These are phyloP conservation scores for Parastagonospora avenae DNA, from an alignment of 2,329 filamentous ascomycete species.

Conservation along the genomic window DNA sequence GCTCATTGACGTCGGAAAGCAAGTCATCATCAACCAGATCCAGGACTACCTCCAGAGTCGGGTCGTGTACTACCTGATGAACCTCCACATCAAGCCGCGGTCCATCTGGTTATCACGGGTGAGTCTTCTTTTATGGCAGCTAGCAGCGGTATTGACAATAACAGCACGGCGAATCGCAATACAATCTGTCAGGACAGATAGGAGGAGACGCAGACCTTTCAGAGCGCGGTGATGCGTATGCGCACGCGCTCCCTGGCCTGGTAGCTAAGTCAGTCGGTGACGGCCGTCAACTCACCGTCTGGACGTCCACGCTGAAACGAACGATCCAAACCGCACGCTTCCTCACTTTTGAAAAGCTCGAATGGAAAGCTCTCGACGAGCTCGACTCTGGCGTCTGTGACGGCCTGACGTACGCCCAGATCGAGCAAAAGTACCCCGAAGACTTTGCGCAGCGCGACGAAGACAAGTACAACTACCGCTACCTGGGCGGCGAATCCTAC, in stretches of 20 bases:
- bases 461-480: constrained; percentile 99
- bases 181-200: constrained; percentile 88
- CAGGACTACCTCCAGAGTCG: constrained; percentile 95
- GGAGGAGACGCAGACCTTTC: constrained; percentile 91
- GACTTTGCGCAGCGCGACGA: constrained; percentile 95
- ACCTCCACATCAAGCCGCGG: constrained; percentile 93
- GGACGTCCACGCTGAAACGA: constrained; percentile 77
- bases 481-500: constrained; percentile 93
- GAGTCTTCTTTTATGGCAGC: constrained; percentile 46
- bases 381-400: constrained; percentile 97
- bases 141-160: constrained; percentile 16
- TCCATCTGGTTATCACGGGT: constrained; percentile 96
- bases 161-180: constrained; percentile 92
- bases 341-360: constrained; percentile 90
- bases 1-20: constrained; percentile 92
- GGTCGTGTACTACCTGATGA: constrained; percentile 98
- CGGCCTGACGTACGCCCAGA: constrained; percentile 93
- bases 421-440: constrained; percentile 87
- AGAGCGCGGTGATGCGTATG: constrained; percentile 84
- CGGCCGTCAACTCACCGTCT: constrained; percentile 68
- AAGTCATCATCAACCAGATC: constrained; percentile 97
- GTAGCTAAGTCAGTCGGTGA: constrained; percentile 87
- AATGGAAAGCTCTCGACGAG: constrained; percentile 98
- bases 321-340: constrained; percentile 91
- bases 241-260: constrained; percentile 80